These are phyloP conservation scores for Piper longum DNA, from an alignment of 164 flowering plant species.

Conservation along the genomic window DNA sequence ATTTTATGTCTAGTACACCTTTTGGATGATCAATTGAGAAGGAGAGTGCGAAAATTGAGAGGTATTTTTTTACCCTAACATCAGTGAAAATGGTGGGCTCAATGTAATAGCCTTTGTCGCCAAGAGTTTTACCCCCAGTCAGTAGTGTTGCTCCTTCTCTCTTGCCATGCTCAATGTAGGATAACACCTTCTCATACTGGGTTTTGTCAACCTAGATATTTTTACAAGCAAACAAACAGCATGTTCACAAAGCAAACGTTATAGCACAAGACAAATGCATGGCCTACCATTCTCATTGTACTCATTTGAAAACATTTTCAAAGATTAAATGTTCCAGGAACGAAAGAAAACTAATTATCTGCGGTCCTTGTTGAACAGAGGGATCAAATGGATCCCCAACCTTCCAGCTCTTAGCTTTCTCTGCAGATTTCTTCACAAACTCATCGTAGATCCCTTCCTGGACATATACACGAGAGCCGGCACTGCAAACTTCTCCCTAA, in stretches of 20 bases:
- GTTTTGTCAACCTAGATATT: constrained; percentile 29
- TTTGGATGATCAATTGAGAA: no score
- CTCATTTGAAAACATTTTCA: no score
- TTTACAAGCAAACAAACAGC: no score
- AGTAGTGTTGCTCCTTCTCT: constrained; percentile 59
- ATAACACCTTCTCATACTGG: constrained; percentile 37
- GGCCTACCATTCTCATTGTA: no score
- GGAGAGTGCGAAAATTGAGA: no score
- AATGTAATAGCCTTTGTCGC: constrained; percentile 47
- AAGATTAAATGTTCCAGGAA: no score
- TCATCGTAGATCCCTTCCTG: constrained; percentile 84
- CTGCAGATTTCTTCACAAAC: constrained; percentile 33
- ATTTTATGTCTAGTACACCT: no score
- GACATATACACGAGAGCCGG: constrained; percentile 61
- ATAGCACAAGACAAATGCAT: no score
- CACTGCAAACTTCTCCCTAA: constrained; percentile 80
- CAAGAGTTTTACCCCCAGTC: constrained; percentile 28
- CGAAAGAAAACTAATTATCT: constrained; percentile 18
- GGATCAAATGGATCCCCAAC: constrained; percentile 94
- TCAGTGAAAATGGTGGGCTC: constrained; percentile 59
- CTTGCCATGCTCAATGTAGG: constrained; percentile 49
- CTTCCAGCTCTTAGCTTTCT: constrained; percentile 42
- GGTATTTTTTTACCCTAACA: constrained; percentile 30
- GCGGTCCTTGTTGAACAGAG: constrained; percentile 51
- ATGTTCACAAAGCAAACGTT: no score